phyloP scores from a whole-genome alignment of 2,329 filamentous ascomycete species.

The Cladophialophora chaetospira region DNA sequence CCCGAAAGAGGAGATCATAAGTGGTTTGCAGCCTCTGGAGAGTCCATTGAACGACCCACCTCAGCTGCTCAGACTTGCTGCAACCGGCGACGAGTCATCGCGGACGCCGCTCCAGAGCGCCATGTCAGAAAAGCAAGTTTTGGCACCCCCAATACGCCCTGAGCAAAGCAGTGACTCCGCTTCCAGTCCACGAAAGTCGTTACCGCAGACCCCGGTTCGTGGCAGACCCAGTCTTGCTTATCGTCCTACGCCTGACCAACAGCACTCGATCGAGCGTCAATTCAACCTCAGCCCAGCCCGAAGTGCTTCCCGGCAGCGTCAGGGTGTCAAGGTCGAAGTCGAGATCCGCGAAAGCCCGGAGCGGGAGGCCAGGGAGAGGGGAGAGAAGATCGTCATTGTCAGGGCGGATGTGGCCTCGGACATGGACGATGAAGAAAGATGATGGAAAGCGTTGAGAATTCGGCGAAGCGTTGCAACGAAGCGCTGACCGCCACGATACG shows the following conservation, averaged over 20 bases:
- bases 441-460: background rate
- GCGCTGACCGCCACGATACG: too few relatives aligned
- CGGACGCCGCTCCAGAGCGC: slow-evolving; percentile 23
- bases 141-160: slow-evolving; percentile 7
- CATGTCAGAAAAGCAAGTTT: slow-evolving; percentile 28
- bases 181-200: slow-evolving; percentile 16
- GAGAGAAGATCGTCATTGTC: slow-evolving; percentile 30
- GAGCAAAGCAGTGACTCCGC: slow-evolving; percentile 9
- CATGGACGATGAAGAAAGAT: slow-evolving; percentile 12
- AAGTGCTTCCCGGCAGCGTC: slow-evolving; percentile 25
- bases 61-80: slow-evolving; percentile 2
- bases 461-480: too few relatives aligned
- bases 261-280: slow-evolving; percentile 25
- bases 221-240: slow-evolving; percentile 24
- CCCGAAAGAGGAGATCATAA: slow-evolving; percentile 1
- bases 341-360: slow-evolving; percentile 31
- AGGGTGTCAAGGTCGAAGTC: slow-evolving; percentile 30
- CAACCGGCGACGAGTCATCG: background rate
- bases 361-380: slow-evolving; percentile 24
- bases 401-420: slow-evolving; percentile 24
- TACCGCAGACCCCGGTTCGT: slow-evolving; percentile 20
- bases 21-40: slow-evolving; percentile 10
- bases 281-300: slow-evolving; percentile 30
- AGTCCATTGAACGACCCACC: slow-evolving; percentile 15
- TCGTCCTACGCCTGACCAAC: slow-evolving; percentile 21